These are phyloP conservation scores for Jaenimonas drosophilae DNA, from an alignment of 208 protist genomes.

Conservation along the genomic window DNA sequence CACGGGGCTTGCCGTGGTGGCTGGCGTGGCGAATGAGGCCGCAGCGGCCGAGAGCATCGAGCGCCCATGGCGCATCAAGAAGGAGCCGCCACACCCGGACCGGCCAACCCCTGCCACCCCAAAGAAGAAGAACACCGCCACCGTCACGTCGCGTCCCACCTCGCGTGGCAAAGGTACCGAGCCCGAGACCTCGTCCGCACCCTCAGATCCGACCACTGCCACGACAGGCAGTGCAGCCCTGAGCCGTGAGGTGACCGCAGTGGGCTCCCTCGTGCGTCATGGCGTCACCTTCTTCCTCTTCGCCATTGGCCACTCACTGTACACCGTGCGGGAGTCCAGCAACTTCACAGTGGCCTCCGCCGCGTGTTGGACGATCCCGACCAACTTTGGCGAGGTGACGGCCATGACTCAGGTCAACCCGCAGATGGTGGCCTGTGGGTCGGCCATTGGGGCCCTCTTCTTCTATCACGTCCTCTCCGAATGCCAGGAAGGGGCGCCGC, in stretches of 20 bases:
- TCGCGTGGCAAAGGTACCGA: too few relatives aligned
- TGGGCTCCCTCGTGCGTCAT: slow-evolving; percentile 55
- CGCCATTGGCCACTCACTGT: slow-evolving; percentile 26
- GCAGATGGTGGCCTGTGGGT: slow-evolving; percentile 63
- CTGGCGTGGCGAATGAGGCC: too few relatives aligned
- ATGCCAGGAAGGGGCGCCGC: slow-evolving; percentile 53
- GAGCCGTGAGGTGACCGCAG: slow-evolving; percentile 38
- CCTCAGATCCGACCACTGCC: slow-evolving; percentile 4
- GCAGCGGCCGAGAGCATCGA: too few relatives aligned
- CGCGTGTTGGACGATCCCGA: slow-evolving; percentile 34
- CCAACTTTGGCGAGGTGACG: slow-evolving; percentile 36
- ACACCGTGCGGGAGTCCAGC: slow-evolving; percentile 40
- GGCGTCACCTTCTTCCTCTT: slow-evolving; percentile 61
- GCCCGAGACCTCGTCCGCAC: too few relatives aligned
- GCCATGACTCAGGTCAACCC: slow-evolving; percentile 31
- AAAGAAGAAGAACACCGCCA: background rate
- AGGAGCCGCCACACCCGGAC: too few relatives aligned
- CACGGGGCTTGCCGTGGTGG: background rate
- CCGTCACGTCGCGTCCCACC: too few relatives aligned
- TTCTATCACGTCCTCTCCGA: slow-evolving; percentile 74
- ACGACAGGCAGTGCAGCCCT: slow-evolving; percentile 2
- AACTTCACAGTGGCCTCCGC: slow-evolving; percentile 54
- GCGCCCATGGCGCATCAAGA: too few relatives aligned
- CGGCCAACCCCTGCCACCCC: background rate
- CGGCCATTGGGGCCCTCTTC: slow-evolving; percentile 52